A percentile compares a stretch with the other conserved stretches of the same genome.
Evolutionary conservation across 2,329 filamentous ascomycete genomes (phyloP).

Genomic region (Botrytis fabae): DNA sequence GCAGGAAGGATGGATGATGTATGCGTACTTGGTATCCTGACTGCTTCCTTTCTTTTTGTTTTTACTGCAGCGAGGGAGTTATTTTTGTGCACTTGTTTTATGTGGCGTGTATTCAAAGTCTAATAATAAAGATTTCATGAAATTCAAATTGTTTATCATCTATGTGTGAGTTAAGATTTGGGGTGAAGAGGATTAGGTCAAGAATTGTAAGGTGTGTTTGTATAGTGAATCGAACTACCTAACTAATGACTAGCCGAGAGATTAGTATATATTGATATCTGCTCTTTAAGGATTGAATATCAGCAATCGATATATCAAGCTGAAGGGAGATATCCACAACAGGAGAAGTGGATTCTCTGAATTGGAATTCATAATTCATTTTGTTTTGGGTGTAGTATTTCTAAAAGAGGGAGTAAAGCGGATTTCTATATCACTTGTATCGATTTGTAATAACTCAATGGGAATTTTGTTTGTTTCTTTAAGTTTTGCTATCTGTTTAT

Average conservation of each 20-base stretch:
- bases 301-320: neutral
- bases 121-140: conserved; percentile 8
- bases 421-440: neutral
- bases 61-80: conserved; percentile 1
- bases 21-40: conserved; percentile 8
- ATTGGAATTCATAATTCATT: neutral
- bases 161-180: neutral
- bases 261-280: neutral
- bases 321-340: neutral
- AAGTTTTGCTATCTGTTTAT: too few species aligned
- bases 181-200: neutral
- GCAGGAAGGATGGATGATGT: conserved; percentile 11
- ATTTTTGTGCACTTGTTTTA: conserved; percentile 7
- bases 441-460: rapidly evolving
- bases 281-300: neutral
- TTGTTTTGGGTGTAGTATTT: neutral
- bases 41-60: neutral
- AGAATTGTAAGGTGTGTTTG: neutral
- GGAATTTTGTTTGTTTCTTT: too few species aligned
- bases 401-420: neutral
- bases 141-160: neutral
- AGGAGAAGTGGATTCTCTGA: neutral
- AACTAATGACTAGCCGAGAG: neutral
- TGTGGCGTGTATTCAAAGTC: conserved; percentile 8
- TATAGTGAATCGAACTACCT: neutral